These are phyloP conservation scores for Papiliotrema flavescens DNA, from an alignment of 1,284 basidiomycete species.

Conservation along the genomic window DNA sequence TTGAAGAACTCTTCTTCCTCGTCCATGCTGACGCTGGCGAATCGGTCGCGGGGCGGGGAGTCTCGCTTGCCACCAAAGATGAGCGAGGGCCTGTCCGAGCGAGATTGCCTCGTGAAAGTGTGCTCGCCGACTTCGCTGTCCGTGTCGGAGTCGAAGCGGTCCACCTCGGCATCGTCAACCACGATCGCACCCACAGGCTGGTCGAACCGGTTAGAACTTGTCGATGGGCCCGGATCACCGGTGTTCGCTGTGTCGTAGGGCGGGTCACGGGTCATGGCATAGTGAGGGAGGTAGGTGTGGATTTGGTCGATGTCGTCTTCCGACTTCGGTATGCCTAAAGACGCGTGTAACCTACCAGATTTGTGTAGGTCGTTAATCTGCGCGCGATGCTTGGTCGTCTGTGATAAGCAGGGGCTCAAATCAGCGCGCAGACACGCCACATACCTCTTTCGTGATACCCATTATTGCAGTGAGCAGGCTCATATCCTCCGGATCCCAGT, in stretches of 20 bases:
- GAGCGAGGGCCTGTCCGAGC: too few relatives aligned
- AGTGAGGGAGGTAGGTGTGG: constrained; percentile 18
- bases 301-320: constrained; percentile 1
- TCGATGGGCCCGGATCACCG: background rate
- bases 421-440: constrained; percentile 19
- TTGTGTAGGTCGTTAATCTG: constrained; percentile 24
- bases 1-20: background rate
- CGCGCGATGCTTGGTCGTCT: constrained; percentile 26
- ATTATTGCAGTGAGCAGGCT: constrained; percentile 77
- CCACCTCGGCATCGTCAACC: constrained; percentile 31
- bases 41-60: background rate
- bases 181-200: constrained; percentile 22
- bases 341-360: constrained; percentile 45
- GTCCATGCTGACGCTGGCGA: constrained; percentile 6
- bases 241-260: background rate
- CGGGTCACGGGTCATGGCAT: constrained; percentile 6
- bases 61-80: constrained; percentile 1
- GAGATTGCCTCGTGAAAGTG: background rate
- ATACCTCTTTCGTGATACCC: constrained; percentile 75
- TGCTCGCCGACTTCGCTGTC: constrained; percentile 11
- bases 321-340: constrained; percentile 25
- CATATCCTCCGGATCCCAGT: constrained; percentile 59
- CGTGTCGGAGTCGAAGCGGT: constrained; percentile 13
- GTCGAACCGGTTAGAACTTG: background rate
- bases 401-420: background rate